These are phyloP conservation scores for Ananas comosus DNA, from an alignment of 176 grass and related monocot species.

Conservation along the genomic window DNA sequence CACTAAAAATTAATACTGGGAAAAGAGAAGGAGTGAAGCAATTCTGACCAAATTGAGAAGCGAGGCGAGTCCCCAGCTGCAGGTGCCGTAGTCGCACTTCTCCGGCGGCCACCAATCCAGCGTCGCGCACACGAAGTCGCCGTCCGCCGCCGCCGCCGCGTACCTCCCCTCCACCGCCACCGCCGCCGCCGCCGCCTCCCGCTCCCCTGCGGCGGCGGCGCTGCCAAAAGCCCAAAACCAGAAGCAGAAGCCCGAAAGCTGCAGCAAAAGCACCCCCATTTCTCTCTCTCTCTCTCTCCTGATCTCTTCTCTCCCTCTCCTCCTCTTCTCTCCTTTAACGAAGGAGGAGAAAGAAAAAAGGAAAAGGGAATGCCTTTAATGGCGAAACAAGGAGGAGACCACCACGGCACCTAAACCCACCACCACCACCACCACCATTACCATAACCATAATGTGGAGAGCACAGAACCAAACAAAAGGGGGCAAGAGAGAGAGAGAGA, in stretches of 20 bases:
- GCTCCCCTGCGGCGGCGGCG: neutral
- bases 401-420: too few relatives aligned
- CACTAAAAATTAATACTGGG: too few relatives aligned
- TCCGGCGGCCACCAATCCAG: conserved; percentile 98
- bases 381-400: neutral
- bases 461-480: too few relatives aligned
- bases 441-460: neutral
- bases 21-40: neutral
- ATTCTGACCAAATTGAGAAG: conserved; percentile 68
- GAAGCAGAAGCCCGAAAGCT: conserved; percentile 28
- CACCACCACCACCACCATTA: neutral
- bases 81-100: conserved; percentile 96
- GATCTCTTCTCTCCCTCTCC: conserved; percentile 15
- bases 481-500: neutral
- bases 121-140: conserved; percentile 83
- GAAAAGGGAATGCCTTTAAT: neutral
- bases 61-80: conserved; percentile 64
- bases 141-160: conserved; percentile 52
- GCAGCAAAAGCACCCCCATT: conserved; percentile 17
- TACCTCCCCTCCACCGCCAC: conserved; percentile 37
- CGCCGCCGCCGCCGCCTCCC: conserved; percentile 10
- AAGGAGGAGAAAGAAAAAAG: neutral
- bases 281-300: conserved; percentile 13
- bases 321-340: neutral
- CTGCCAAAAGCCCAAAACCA: conserved; percentile 16